A percentile compares a stretch with the other conserved stretches of the same genome.
Evolutionary conservation across 2,329 filamentous ascomycete species (phyloP).

Genomic region (Verticillium longisporum): DNA sequence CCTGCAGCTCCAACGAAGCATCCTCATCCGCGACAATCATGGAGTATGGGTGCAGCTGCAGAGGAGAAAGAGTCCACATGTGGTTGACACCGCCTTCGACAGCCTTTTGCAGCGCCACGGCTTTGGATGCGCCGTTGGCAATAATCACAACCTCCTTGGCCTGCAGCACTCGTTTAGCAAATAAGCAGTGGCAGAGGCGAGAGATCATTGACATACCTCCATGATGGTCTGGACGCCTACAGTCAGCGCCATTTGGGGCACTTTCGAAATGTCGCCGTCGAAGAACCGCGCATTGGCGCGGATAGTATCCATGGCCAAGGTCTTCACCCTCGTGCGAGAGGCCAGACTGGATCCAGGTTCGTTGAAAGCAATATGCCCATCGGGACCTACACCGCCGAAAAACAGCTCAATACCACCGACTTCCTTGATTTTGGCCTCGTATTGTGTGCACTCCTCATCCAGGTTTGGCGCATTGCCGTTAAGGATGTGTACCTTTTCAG

Average conservation of each 20-base stretch:
- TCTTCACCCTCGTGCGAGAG: constrained; percentile 69
- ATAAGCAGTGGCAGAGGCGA: constrained; percentile 29
- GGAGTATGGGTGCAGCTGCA: constrained; percentile 67
- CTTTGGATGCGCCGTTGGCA: constrained; percentile 67
- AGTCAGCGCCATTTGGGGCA: constrained; percentile 15
- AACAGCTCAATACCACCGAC: constrained; percentile 72
- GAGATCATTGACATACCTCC: constrained; percentile 52
- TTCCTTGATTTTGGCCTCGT: constrained; percentile 63
- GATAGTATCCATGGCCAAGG: constrained; percentile 71
- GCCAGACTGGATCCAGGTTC: constrained; percentile 67
- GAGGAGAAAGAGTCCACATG: constrained; percentile 71
- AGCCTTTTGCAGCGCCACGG: constrained; percentile 63
- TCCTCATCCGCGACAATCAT: constrained; percentile 73
- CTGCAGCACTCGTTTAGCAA: constrained; percentile 61
- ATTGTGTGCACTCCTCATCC: constrained; percentile 62
- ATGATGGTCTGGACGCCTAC: constrained; percentile 30
- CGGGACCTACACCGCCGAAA: constrained; percentile 67
- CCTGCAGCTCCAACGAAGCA: constrained; percentile 55
- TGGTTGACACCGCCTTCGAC: constrained; percentile 71
- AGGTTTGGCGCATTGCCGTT: constrained; percentile 66
- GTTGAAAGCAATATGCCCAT: constrained; percentile 79
- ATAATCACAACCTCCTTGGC: constrained; percentile 69
- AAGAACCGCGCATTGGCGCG: constrained; percentile 65
- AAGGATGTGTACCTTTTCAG: constrained; percentile 64
- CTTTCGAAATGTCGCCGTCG: constrained; percentile 11